Conservation (phyloP, 2,329 filamentous ascomycete genomes). For the Trichoderma pleuroti region DNA sequence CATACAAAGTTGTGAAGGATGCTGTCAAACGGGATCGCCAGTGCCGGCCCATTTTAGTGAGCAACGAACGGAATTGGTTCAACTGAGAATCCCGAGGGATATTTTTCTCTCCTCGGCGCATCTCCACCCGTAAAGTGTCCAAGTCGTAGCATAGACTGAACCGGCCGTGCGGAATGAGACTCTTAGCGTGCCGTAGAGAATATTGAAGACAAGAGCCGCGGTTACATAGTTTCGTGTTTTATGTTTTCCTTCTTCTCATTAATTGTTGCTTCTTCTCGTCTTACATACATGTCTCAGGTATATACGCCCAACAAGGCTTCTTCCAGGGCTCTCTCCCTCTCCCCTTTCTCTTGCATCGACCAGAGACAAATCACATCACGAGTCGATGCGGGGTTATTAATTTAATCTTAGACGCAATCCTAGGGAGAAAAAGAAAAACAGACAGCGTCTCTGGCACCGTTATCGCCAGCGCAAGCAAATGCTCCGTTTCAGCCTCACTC, state of each 20-base stretch:
- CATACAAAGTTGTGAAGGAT: background rate
- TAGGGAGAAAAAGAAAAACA: background rate
- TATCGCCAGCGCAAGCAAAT: background rate
- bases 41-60: background rate
- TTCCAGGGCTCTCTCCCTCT: background rate
- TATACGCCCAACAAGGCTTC: background rate
- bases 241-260: too few relatives aligned
- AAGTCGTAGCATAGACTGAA: background rate
- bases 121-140: background rate
- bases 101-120: background rate
- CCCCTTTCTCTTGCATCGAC: background rate
- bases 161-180: background rate
- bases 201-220: background rate
- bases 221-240: background rate
- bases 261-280: too few relatives aligned
- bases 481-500: conserved; percentile 14
- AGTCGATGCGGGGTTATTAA: conserved; percentile 2
- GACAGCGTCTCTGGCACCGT: background rate
- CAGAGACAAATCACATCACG: background rate
- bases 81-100: background rate
- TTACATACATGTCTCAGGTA: background rate
- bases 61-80: background rate
- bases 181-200: background rate
- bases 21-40: background rate
- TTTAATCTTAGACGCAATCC: background rate